Evolutionary conservation across 768 basidiomycete species (phyloP), one percentile per base, ranked within the genome.

Genomic region (Leccinum fibrillosum): DNA sequence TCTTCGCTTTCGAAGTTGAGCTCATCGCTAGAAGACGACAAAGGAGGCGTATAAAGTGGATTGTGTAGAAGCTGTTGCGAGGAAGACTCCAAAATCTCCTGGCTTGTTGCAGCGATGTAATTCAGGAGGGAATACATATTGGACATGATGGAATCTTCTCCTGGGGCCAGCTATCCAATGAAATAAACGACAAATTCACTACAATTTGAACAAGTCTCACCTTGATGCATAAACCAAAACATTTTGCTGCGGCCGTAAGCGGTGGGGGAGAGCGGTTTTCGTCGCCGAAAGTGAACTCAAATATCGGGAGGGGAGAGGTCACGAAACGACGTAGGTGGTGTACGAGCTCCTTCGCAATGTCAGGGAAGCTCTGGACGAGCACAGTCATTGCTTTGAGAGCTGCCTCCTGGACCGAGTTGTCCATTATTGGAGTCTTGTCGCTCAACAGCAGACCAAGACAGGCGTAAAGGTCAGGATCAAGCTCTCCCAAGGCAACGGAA

Each of bases 61-160:
- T 78, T 74, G 42, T 74, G 75, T 53, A 76, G 68, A 57, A 78
- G 57, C 52, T 81, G 77, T 9, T 79, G 71, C 39, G 74, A 78
- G 3, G 81, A 76, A 51, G 67, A 74, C 52, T 89, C 88, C 35
- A 80, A 80, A 34, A 84, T 81, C 49, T 90, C 90, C 67, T 89
- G 90, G 76, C 86, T 88, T 2, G 92, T 86, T 4, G 90, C 86
- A 2, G 91, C 86, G 58, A 98, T 88, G 70, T 91, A 90, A 69
- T 98, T 98, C 59, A 98, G 80, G 12, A 98, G 82, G 5, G 96
- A 97, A 72, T 98, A 98, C 86, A 98, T 89, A 64, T 94, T 92
- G 4, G 95, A 98, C 83, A 94, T 88, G 69, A 91, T 82, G 37
- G 94, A 81, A 68, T 94, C 94, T 62, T 94, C 90, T 45, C 90